phyloP scores from a whole-genome alignment of 148 eudicot genomes.

The Chenopodium formosanum region DNA sequence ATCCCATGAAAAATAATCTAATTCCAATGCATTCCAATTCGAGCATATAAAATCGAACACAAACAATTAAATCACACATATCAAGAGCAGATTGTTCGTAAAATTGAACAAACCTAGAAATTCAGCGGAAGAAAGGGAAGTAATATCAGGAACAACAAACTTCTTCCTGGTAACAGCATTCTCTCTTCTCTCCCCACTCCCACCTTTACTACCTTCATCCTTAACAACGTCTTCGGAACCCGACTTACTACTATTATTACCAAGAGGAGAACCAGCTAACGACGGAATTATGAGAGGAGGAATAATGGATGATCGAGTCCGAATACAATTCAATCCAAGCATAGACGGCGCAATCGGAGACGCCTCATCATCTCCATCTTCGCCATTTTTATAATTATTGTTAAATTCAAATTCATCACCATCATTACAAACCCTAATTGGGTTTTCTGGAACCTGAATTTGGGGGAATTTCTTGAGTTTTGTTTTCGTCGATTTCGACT shows the following conservation, averaged over 20 bases:
- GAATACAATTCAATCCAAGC: conserved; percentile 63
- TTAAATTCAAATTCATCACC: conserved; percentile 21
- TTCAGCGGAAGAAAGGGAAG: conserved; percentile 31
- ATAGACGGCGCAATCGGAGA: conserved; percentile 49
- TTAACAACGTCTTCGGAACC: neutral
- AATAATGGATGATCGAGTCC: conserved; percentile 47
- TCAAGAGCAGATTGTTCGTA: neutral
- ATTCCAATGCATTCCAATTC: neutral
- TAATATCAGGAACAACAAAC: conserved; percentile 35
- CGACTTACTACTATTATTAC: neutral
- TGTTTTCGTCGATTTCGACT: conserved; percentile 18
- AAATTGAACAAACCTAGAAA: conserved; percentile 42
- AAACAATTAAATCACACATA: neutral
- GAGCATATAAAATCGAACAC: neutral
- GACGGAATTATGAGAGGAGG: conserved; percentile 40
- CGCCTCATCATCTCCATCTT: conserved; percentile 28
- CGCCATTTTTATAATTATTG: neutral
- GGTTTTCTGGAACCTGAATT: conserved; percentile 21
- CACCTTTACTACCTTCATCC: conserved; percentile 6
- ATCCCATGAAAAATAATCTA: too few species aligned
- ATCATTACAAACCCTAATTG: neutral
- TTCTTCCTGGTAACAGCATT: conserved; percentile 26
- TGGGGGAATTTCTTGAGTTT: conserved; percentile 57
- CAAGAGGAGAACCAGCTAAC: conserved; percentile 24
- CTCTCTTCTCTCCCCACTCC: conserved; percentile 28